Evolutionary conservation across 805 yeast genomes (phyloP), one percentile per base, ranked within the genome.

Genomic region (Ogataea parapolymorpha): DNA sequence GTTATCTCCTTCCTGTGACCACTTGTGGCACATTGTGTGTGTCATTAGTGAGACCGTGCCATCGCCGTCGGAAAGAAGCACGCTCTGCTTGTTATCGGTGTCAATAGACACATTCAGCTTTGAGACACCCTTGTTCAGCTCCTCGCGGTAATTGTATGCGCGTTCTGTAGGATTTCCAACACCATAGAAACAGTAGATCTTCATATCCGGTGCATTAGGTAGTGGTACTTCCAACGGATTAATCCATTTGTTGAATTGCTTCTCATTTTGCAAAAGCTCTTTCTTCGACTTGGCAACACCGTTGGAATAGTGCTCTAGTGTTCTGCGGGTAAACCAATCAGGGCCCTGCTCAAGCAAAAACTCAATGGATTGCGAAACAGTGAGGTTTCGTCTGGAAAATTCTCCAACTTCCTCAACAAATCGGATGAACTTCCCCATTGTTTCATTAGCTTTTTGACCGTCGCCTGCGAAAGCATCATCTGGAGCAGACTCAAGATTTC

Each of bases 81-180:
- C 96, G 0, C 95, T 81, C n/a, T 70, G 61, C 26, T 74, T 69
- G 29, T 74, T 71, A 8, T 77, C 85, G 17, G 75, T 64, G 51
- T 85, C 88, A 37, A 93, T 86, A 0, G 91, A 75, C 41, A 85
- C 74, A 46, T 84, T 79, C 48, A 91, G 66, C 23, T 79, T 74
- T 4, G 76, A 57, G 1, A 65, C 43, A 0, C 68, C 63, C 41
- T 77, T 75, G 45, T 78, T 77, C 6, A 67, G 69, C 41, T 84
- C 85, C 51, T 85, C 88, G 40, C 77, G 79, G 63, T 93, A 93
- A 25, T 80, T 77, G 64, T 93, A 93, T 0, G 95, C 90, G 32
- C 99, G 74, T 62, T 93, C 99, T 0, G 99, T 91, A 16, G 95
- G 95, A 50, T 89, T 91, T 6, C 96, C 95, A n/a, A 89, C 88